Percentiles rank a stretch among this genome's conserved stretches.
Conservation (phyloP, 805 yeast genomes). For the Blastobotrys mokoenaii region DNA sequence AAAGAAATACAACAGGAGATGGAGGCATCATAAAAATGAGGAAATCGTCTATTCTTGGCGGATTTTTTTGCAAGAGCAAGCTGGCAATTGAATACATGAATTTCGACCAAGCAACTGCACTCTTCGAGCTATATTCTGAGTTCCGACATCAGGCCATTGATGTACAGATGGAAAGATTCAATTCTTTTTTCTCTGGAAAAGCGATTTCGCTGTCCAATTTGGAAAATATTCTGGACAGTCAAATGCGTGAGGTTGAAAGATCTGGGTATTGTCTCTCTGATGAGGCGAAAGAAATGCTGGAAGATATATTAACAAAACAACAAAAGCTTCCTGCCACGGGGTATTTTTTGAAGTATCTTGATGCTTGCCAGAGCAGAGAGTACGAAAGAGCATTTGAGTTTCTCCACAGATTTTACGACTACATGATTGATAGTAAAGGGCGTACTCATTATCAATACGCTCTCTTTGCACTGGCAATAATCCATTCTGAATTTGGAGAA, state of each 20-base stretch:
- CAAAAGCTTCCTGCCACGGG: slow-evolving; percentile 35
- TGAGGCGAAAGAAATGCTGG: slow-evolving; percentile 28
- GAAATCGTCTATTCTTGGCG: slow-evolving; percentile 15
- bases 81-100: slow-evolving; percentile 31
- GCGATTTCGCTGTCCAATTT: background rate
- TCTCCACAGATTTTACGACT: slow-evolving; percentile 58
- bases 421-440: slow-evolving; percentile 59
- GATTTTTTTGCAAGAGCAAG: slow-evolving; percentile 18
- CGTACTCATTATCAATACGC: slow-evolving; percentile 70
- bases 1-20: background rate
- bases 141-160: slow-evolving; percentile 5
- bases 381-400: slow-evolving; percentile 47
- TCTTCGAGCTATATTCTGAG: slow-evolving; percentile 33
- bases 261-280: slow-evolving; percentile 38
- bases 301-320: slow-evolving; percentile 31
- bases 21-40: slow-evolving; percentile 2
- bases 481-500: slow-evolving; percentile 62
- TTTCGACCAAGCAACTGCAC: slow-evolving; percentile 35
- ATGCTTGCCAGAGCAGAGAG: slow-evolving; percentile 48
- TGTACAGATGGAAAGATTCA: background rate
- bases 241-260: slow-evolving; percentile 31
- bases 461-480: slow-evolving; percentile 57
- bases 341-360: slow-evolving; percentile 53
- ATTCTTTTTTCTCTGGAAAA: background rate
- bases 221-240: background rate